Percentiles rank a stretch among this genome's conserved stretches.
Evolutionary conservation across 305 asterid genomes (phyloP).

Genomic region (Fraxinus dipetala): DNA sequence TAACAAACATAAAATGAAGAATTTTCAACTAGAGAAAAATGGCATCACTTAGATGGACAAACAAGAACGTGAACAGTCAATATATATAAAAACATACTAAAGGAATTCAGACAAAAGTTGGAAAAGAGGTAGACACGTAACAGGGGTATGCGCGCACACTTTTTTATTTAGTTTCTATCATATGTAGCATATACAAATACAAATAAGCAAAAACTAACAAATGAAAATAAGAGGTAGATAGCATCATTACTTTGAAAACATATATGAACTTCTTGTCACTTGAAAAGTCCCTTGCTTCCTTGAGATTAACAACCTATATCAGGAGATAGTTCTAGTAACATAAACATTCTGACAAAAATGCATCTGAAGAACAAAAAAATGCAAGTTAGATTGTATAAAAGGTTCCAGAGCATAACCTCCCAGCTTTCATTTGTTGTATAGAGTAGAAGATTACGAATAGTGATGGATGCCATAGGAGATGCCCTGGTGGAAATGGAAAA

Average conservation of each 20-base stretch:
- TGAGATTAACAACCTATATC: constrained; percentile 87
- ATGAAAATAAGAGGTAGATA: constrained; percentile 14
- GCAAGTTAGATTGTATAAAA: constrained; percentile 17
- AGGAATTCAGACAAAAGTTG: constrained; percentile 16
- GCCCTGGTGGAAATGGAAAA: constrained; percentile 64
- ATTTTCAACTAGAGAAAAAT: background rate
- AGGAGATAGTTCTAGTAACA: constrained; percentile 28
- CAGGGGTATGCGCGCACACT: background rate
- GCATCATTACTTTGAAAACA: constrained; percentile 77
- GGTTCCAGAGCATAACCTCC: constrained; percentile 61
- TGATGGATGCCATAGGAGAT: constrained; percentile 96
- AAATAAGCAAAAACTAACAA: constrained; percentile 23
- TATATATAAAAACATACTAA: background rate
- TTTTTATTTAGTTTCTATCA: constrained; percentile 4
- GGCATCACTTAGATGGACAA: background rate
- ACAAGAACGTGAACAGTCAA: background rate
- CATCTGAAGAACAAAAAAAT: constrained; percentile 24
- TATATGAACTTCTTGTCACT: constrained; percentile 86
- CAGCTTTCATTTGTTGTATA: constrained; percentile 90
- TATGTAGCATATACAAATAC: constrained; percentile 15
- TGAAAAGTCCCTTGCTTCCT: constrained; percentile 96
- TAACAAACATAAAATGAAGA: background rate
- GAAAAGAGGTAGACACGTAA: background rate
- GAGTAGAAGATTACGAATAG: constrained; percentile 84
- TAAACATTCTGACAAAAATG: constrained; percentile 21